phyloP scores from a whole-genome alignment of 2,329 filamentous ascomycete genomes.

The Xylaria sp. region DNA sequence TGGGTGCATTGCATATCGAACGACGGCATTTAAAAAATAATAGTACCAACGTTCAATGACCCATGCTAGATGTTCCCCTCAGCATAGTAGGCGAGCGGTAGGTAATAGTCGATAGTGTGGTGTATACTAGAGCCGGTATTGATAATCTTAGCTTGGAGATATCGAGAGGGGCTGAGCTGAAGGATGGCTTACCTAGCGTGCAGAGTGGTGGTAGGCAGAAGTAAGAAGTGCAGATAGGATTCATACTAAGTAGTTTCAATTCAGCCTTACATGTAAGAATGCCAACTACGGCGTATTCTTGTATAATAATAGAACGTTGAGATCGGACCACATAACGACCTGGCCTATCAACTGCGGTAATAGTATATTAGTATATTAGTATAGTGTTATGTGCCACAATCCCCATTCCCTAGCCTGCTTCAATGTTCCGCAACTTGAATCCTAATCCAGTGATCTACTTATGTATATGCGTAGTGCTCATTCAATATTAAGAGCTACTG shows the following conservation, averaged over 20 bases:
- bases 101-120: too few relatives aligned
- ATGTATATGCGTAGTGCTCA: too few relatives aligned
- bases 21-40: background rate
- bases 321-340: background rate
- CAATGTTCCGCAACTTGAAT: background rate
- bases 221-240: background rate
- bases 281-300: background rate
- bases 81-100: too few relatives aligned
- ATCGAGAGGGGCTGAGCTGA: constrained; percentile 19
- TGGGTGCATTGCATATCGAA: background rate
- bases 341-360: background rate
- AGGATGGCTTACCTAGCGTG: background rate
- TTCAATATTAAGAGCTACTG: background rate
- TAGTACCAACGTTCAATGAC: background rate
- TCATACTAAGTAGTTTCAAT: constrained; percentile 13
- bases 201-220: background rate
- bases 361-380: background rate
- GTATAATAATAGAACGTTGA: constrained; percentile 33
- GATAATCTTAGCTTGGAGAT: constrained; percentile 5
- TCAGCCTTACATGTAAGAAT: constrained; percentile 27
- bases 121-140: background rate
- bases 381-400: background rate
- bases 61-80: background rate
- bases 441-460: background rate
- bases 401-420: background rate